phyloP scores from a whole-genome alignment of 208 protist species.

The Leptomonas seymouri region DNA sequence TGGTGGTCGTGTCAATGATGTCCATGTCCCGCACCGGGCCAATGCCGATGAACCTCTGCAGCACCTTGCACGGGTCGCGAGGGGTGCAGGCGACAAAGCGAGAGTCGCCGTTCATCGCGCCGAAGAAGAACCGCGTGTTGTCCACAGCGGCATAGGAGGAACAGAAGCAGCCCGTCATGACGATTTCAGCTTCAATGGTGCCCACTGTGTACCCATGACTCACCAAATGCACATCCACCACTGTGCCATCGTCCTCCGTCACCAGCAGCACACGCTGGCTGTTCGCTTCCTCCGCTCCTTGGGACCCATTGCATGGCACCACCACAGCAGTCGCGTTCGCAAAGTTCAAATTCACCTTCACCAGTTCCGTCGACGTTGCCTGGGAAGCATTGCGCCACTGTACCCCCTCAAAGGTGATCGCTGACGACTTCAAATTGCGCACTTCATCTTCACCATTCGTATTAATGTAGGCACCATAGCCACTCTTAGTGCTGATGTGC shows the following conservation, averaged over 20 bases:
- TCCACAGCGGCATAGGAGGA: conserved; percentile 21
- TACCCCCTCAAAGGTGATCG: conserved; percentile 46
- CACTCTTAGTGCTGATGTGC: conserved; percentile 80
- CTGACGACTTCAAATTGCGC: conserved; percentile 44
- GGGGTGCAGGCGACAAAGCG: conserved; percentile 40
- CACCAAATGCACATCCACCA: conserved; percentile 48
- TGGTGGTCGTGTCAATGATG: conserved; percentile 49
- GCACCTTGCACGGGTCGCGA: conserved; percentile 31
- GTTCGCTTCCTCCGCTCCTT: not conserved
- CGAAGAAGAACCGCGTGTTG: conserved; percentile 53
- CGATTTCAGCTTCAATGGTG: conserved; percentile 41
- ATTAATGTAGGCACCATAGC: conserved; percentile 83
- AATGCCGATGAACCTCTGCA: conserved; percentile 57
- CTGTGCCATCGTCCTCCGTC: conserved; percentile 79
- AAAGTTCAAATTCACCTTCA: conserved; percentile 73
- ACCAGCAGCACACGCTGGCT: conserved; percentile 55
- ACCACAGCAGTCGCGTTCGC: conserved; percentile 51
- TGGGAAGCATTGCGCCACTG: conserved; percentile 56
- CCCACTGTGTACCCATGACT: conserved; percentile 62
- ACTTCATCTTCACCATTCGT: conserved; percentile 71
- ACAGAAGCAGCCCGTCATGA: conserved; percentile 64
- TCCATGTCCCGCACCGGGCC: conserved; percentile 56
- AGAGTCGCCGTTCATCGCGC: conserved; percentile 61
- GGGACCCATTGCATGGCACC: not conserved
- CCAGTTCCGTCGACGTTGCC: conserved; percentile 51